Base-by-base conservation (phyloP, 2,329 filamentous ascomycete genomes). In the Alternaria dauci region DNA sequence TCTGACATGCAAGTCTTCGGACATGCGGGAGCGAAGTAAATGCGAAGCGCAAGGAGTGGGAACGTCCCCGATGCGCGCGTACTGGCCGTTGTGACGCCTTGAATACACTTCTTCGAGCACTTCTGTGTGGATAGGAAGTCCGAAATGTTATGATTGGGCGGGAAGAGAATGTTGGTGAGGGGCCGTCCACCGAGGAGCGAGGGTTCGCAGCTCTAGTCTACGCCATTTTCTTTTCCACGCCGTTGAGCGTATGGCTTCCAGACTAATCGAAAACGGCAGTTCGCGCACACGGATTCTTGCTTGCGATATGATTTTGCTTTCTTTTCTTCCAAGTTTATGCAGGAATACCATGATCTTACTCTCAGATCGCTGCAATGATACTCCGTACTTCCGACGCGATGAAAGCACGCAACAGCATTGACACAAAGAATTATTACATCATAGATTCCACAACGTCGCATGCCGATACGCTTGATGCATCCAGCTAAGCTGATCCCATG, bases 1-100 rank as follows among this genome's bases (percentile, higher is more conserved):
- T 87, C 51, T 93, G 73, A 73, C 54, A 55, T 39, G 54, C 50
- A 32, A 53, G 28, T 6, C 43, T 11, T 55, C n/a, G 30, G 42
- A 41, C 8, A 26, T 50, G 51, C 43, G 51, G 52, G 42, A 14
- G 41, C 55, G 47, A 56, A 42, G 39, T 41, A 43, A 57, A 25
- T 14, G 46, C 47, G 28, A 32, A 50, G 32, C 30, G 34, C 26
- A 8, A 20, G 46, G 39, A 50, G 18, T 50, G 20, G 46, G 8
- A 48, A n/a, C 20, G 46, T 48, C 12, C 39, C 39, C 44, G 25
- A n/a, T 12, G 38, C 34, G 8, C 46, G 18, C 54, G 36, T 62
- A 7, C 32, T 46, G 53, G 50, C 48, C 52, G 53, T 68, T 32
- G 68, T 58, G 65, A 69, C 63, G 60, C 59, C 58, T 63, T 43